Percentiles rank a stretch among this genome's conserved stretches.
Evolutionary conservation across 192 early-diverging fungal species (phyloP).

Genomic region (Gamsiella multidivaricata): DNA sequence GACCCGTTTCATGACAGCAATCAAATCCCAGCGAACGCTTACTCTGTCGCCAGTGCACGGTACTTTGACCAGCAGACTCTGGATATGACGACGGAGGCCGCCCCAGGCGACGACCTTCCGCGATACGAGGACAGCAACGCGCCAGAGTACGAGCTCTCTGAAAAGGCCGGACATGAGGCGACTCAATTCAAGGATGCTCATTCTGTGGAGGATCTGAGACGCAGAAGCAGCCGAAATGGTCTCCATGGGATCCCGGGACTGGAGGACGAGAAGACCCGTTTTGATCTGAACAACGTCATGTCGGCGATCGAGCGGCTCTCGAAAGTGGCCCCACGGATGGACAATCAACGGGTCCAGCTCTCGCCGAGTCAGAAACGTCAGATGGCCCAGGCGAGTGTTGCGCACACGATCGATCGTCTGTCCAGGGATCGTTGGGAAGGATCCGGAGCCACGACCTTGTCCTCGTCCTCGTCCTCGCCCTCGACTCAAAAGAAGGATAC

Average conservation of each 20-base stretch:
- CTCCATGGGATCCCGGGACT: too few relatives aligned
- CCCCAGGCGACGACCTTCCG: slow-evolving; percentile 23
- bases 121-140: slow-evolving; percentile 27
- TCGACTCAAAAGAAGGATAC: not conserved
- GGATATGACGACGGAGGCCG: slow-evolving; percentile 34
- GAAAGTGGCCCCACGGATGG: slow-evolving; percentile 59
- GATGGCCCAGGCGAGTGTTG: slow-evolving; percentile 58
- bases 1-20: slow-evolving; percentile 22
- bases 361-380: slow-evolving; percentile 55
- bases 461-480: slow-evolving; percentile 3
- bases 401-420: slow-evolving; percentile 55
- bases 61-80: slow-evolving; percentile 39
- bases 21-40: slow-evolving; percentile 2
- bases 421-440: slow-evolving; percentile 56
- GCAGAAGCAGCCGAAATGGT: not conserved
- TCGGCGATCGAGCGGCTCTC: slow-evolving; percentile 64
- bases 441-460: slow-evolving; percentile 33
- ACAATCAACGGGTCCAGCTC: slow-evolving; percentile 65
- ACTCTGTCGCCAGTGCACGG: not conserved
- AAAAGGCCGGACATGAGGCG: slow-evolving; percentile 12
- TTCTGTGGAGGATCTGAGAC: not conserved
- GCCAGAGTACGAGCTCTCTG: slow-evolving; percentile 15
- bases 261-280: slow-evolving; percentile 58
- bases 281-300: slow-evolving; percentile 65
- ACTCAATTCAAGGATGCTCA: not conserved